phyloP scores from a whole-genome alignment of 1,284 basidiomycete genomes.

The Inonotus hispidus region DNA sequence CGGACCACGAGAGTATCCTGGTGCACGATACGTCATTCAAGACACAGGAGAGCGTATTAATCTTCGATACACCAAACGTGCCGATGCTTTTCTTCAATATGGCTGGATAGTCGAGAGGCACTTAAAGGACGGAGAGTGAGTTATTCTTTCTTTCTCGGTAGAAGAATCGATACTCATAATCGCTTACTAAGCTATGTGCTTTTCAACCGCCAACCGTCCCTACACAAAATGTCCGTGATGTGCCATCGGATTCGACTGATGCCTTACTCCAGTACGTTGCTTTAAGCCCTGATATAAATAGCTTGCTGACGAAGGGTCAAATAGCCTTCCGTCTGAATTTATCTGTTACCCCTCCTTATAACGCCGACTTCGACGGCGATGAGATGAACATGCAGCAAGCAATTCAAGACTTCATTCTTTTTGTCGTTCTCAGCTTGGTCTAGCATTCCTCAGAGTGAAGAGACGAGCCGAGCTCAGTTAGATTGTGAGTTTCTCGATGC shows the following conservation, averaged over 20 bases:
- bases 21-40: conserved; percentile 94
- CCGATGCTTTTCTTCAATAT: conserved; percentile 93
- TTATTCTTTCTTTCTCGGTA: conserved; percentile 31
- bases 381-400: conserved; percentile 99
- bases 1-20: conserved; percentile 93
- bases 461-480: no score
- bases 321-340: conserved; percentile 90
- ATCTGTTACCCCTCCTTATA: conserved; percentile 77
- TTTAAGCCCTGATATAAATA: background rate
- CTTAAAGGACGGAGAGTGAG: conserved; percentile 96
- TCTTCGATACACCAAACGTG: conserved; percentile 91
- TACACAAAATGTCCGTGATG: conserved; percentile 99
- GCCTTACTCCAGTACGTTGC: conserved; percentile 90
- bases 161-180: conserved; percentile 17
- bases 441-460: no score
- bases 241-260: conserved; percentile 96
- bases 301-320: conserved; percentile 23
- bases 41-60: conserved; percentile 99
- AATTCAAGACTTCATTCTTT: no score
- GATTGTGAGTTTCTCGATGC: no score
- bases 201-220: conserved; percentile 98
- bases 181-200: conserved; percentile 68
- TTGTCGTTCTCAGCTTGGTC: no score
- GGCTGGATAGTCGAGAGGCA: conserved; percentile 99
- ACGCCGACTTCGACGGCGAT: conserved; percentile 99